Evolutionary conservation across 2,329 filamentous ascomycete genomes (phyloP), one percentile per base, ranked within the genome.

Genomic region (Nothomitra cinnamomea): DNA sequence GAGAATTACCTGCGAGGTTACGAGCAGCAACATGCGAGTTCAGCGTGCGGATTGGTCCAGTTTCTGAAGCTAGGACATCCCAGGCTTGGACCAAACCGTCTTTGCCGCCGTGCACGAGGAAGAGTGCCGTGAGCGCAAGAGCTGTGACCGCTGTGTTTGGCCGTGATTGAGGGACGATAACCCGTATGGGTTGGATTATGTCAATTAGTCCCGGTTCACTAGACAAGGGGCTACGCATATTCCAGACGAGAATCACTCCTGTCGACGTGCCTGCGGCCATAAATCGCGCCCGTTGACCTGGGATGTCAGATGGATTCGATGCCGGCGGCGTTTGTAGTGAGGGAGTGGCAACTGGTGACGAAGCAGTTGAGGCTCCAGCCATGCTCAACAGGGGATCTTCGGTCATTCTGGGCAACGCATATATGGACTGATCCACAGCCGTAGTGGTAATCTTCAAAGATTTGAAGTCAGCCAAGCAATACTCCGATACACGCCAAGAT

Each of bases 41-140:
- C 53, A 98, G 73, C 0, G 88, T 96, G 40, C 88, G 80, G 52
- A 96, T 77, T 0, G 92, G 87, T 19, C 83, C 80, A 17, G 75
- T 68, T 0, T 77, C 84, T 1, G 90, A 96, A 1, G 83, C 87
- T 48, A 98, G 72, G n/a, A 85, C 86, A 69, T 98, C 92, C 92
- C 92, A 98, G 4, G 88, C 86, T 66, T 96, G 92, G 3, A 95
- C 90, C 2, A 96, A 77, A 0, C 92, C 90, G 67, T 98, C 92
- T 59, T 85, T 95, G 24, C 92, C 92, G 51, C 92, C 92, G 64
- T 95, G 87, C 5, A 96, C 85, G 15, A 98, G 69, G 63, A 94
- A 94, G 15, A 98, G 72, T 1, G 87, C 85, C 1, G 88, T 87
- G 48, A 95, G 66, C 4, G 84, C 92, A 15, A 98, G 67, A 56